phyloP scores from a whole-genome alignment of 129 eudicot genomes.

The Arctium minus region DNA sequence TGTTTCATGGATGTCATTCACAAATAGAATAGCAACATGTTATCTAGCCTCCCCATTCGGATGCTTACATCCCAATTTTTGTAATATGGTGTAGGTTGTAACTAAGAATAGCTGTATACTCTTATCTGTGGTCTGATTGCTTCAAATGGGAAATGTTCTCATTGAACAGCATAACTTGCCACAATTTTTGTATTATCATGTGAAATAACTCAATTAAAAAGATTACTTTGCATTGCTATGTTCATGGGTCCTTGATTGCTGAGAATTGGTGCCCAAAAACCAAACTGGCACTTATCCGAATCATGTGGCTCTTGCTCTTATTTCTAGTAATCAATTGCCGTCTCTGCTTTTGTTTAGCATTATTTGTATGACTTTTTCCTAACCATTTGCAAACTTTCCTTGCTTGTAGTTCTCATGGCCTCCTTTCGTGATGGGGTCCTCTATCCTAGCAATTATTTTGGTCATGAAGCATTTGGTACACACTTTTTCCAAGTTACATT shows the following conservation, averaged over 20 bases:
- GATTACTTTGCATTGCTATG: background rate
- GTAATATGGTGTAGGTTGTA: background rate
- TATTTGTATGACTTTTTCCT: conserved; percentile 10
- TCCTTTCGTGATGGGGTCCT: conserved; percentile 80
- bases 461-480: conserved; percentile 87
- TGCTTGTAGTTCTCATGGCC: conserved; percentile 79
- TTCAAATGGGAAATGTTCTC: background rate
- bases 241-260: background rate
- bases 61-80: background rate
- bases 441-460: conserved; percentile 60
- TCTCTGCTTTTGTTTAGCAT: background rate
- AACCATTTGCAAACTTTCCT: conserved; percentile 9
- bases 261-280: background rate
- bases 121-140: background rate
- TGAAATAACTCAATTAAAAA: background rate
- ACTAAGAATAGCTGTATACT: background rate
- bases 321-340: background rate
- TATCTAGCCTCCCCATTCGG: background rate
- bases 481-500: background rate
- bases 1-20: background rate
- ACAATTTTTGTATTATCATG: background rate
- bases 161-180: background rate
- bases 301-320: background rate
- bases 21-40: background rate
- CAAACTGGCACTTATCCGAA: background rate